phyloP scores from a whole-genome alignment of 1,284 basidiomycete genomes.

The Cutaneotrichosporon sp. region DNA sequence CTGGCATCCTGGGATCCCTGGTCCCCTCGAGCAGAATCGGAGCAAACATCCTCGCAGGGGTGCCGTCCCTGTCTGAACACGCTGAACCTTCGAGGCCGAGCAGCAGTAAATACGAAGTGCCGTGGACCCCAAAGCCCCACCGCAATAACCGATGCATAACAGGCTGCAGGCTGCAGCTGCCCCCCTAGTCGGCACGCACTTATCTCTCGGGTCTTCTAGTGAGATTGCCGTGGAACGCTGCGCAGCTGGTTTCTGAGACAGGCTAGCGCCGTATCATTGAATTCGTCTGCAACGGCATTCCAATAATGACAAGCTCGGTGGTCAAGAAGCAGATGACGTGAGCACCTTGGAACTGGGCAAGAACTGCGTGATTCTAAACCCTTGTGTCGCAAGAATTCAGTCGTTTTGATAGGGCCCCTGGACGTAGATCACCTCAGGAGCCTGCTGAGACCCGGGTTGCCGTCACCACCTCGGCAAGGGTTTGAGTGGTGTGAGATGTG shows the following conservation, averaged over 20 bases:
- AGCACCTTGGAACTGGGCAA: not conserved
- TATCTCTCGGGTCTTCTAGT: no score
- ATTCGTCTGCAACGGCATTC: not conserved
- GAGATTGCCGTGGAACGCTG: no score
- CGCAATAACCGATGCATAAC: no score
- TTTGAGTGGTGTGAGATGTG: not conserved
- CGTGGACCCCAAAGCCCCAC: no score
- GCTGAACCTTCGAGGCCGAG: no score
- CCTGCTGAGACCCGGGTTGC: not conserved
- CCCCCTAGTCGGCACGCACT: no score
- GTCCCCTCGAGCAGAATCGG: not conserved
- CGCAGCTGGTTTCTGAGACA: no score
- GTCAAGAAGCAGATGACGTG: not conserved
- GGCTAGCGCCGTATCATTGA: not conserved
- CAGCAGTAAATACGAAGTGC: not conserved
- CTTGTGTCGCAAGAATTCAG: not conserved
- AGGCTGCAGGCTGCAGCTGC: no score
- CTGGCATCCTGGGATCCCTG: not conserved
- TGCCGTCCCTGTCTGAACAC: not conserved
- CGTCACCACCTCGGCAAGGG: not conserved
- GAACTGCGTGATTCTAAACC: not conserved
- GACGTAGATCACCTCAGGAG: not conserved
- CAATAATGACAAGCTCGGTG: no score
- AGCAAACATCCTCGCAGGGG: not conserved
- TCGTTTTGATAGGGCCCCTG: not conserved